A percentile compares a stretch with the other conserved stretches of the same genome.
Evolutionary conservation across 768 basidiomycete genomes (phyloP).

Genomic region (Sutorius australiensis): DNA sequence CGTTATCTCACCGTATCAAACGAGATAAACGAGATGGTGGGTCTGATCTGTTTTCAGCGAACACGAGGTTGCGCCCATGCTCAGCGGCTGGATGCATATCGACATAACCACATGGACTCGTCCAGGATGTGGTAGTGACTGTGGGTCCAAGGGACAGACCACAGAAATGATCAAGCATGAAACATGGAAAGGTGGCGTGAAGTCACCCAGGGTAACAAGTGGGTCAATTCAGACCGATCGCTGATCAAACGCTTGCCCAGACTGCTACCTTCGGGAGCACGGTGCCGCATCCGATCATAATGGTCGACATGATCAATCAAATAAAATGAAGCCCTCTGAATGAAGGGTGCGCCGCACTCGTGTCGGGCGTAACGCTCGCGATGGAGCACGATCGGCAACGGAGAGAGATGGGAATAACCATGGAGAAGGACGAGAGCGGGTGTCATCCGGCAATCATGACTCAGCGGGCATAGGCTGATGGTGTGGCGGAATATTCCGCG

Average conservation of each 20-base stretch:
- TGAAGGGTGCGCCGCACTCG: not conserved
- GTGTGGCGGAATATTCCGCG: not conserved
- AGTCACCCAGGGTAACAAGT: conserved; percentile 3
- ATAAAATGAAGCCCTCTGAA: not conserved
- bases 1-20: not conserved
- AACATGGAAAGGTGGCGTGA: conserved; percentile 15
- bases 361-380: not conserved
- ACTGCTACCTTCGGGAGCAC: too few species aligned
- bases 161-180: conserved; percentile 9
- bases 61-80: not conserved
- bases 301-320: not conserved
- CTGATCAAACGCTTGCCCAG: not conserved
- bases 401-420: not conserved
- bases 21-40: not conserved
- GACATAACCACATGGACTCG: not conserved
- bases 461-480: too few species aligned
- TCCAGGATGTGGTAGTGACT: not conserved
- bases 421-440: not conserved
- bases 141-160: conserved; percentile 20
- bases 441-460: not conserved
- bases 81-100: not conserved
- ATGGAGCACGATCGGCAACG: not conserved
- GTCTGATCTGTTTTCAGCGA: conserved; percentile 4
- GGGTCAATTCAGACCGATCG: not conserved
- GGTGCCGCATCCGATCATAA: not conserved